Evolutionary conservation across 768 basidiomycete genomes (phyloP).

Genomic region (Panaeolus cyanescens): DNA sequence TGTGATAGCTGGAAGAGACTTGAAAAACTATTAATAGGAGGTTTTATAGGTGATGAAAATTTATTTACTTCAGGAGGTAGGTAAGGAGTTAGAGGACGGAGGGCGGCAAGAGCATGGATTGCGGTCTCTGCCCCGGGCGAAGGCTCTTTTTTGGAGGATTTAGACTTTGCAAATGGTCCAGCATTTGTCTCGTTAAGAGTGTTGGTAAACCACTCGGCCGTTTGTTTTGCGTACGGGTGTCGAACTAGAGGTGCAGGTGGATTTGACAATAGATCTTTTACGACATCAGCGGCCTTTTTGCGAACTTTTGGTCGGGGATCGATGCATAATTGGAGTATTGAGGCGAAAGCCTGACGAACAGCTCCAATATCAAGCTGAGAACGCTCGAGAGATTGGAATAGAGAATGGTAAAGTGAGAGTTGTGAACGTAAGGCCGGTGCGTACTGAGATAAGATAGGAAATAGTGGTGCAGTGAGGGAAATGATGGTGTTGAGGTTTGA

Average conservation of each 20-base stretch:
- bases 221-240: conserved; percentile 86
- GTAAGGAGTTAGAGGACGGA: conserved; percentile 60
- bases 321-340: conserved; percentile 78
- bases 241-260: conserved; percentile 76
- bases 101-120: conserved; percentile 74
- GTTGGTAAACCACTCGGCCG: conserved; percentile 76
- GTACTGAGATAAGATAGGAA: conserved; percentile 61
- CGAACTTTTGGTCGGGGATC: conserved; percentile 95
- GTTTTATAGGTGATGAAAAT: not conserved
- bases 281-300: conserved; percentile 83
- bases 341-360: conserved; percentile 82
- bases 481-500: conserved; percentile 73
- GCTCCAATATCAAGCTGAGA: conserved; percentile 66
- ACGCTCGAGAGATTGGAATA: conserved; percentile 73
- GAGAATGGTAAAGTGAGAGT: conserved; percentile 68
- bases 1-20: conserved; percentile 76
- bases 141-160: conserved; percentile 53
- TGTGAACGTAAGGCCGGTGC: conserved; percentile 88
- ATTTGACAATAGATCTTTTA: conserved; percentile 72
- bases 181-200: conserved; percentile 67
- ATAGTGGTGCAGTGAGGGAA: conserved; percentile 76
- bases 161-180: conserved; percentile 61
- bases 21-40: conserved; percentile 1
- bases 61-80: conserved; percentile 71
- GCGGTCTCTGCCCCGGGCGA: conserved; percentile 69